Evolutionary conservation across 2,329 filamentous ascomycete species (phyloP), one percentile per base, ranked within the genome.

Genomic region (Akanthomyces dipterigenus): DNA sequence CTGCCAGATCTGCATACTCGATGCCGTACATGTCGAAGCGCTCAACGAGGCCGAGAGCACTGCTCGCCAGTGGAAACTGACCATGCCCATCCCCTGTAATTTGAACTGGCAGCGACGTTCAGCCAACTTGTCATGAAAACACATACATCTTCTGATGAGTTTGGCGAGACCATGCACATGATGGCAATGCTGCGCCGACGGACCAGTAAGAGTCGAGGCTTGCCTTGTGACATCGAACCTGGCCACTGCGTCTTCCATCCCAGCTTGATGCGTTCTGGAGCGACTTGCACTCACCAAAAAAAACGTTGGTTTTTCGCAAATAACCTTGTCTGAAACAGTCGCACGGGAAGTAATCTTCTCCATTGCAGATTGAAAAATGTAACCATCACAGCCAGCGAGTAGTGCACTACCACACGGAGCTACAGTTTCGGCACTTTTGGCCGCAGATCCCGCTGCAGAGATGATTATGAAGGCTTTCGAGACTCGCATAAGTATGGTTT

Each of bases 1-100:
- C 72, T 3, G 49, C 43, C 1, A 64, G 64, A 58, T 71, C 66
- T 5, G 60, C 65, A 22, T 69, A 70, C 24, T 70, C 68, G 14
- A 73, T 71, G 12, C 70, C 65, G n/a, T 67, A 64, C 68, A 73
- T 65, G 22, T 73, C 70, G 24, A 70, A 69, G 22, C 68, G 65
- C 2, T 76, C 73, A n/a, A 74, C 67, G 11, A 76, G 66, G 14
- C 76, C 78, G 14, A 79, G 75, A 64, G 65, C 63, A 26, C 63
- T 64, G 36, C 46, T 62, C 18, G 42, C 16, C 18, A 34, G 28
- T 18, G 51, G 38, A 34, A 43, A 60, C 7, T 42, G 49, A n/a
- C 56, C 63, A 61, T 65, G 65, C 9, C 64, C 64, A 31, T 64
- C 63, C n/a, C 62, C 54, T 9, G 62, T 61, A 31, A 67, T 61